Base-by-base conservation (phyloP, 2,329 filamentous ascomycete species). In the Anthostomella pinea region DNA sequence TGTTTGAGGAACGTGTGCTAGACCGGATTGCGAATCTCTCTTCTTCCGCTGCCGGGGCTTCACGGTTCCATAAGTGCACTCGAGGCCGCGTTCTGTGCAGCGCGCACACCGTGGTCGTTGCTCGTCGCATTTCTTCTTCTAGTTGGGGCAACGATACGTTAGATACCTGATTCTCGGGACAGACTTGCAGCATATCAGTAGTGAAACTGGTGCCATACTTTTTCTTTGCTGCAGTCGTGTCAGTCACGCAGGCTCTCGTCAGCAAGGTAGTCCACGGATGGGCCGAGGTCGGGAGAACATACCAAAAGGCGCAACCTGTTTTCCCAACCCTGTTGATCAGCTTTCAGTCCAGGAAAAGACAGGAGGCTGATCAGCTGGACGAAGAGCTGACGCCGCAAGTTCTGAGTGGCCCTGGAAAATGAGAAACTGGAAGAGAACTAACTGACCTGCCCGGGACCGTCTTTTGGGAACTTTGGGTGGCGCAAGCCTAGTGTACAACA, bases 71-170 rank as follows among this genome's bases (percentile, higher is more conserved):
- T 78, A 78, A 3, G 62, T 56, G 48, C 73, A 77, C 15, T 69
- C 63, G 29, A 70, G 60, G 32, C 63, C 62, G 25, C 68, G 65
- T 53, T 77, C 73, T 26, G 59, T 48, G 53, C 73, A 77, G 25
- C 73, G 70, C 15, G 67, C 61, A 49, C 73, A 77, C 29, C 63
- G 59, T 3, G 73, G 73, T 6, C 72, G 68, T 21, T 56, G 60
- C 54, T 77, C 73, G 49, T 77, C 70, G 48, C 73, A 77, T 59
- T 77, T 77, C 55, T 78, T 78, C 56, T 78, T 77, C 73, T 77
- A 41, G 44, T 41, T 28, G n/a, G n/a, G n/a, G 18, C 30, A 34
- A 20, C 14, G 19, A 15, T 9, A 29, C n/a, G 31, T 46, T 26
- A 52, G 48, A 39, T n/a, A 42, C 10, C 19, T 16, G 16, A 6